Conservation (phyloP, 768 basidiomycete species). For the Daedaleopsis nitida region DNA sequence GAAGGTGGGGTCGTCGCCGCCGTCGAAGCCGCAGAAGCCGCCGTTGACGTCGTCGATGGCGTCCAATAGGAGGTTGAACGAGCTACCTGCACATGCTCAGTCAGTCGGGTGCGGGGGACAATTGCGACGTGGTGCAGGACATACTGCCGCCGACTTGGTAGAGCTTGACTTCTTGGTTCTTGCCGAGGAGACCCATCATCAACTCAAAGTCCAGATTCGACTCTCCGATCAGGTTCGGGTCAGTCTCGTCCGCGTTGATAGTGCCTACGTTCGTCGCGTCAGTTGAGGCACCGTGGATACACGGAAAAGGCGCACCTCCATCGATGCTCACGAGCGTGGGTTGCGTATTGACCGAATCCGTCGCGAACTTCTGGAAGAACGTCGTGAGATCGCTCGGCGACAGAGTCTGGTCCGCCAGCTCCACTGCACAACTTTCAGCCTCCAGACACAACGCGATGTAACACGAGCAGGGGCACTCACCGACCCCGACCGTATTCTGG, state of each 20-base stretch:
- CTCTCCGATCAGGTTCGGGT: slow-evolving; percentile 60
- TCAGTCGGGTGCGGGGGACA: neutral
- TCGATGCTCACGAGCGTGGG: slow-evolving; percentile 37
- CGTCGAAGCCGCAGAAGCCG: slow-evolving; percentile 46
- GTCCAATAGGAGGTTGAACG: slow-evolving; percentile 48
- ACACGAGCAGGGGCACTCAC: slow-evolving; percentile 16
- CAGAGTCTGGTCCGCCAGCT: slow-evolving; percentile 43
- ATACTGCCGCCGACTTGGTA: slow-evolving; percentile 22
- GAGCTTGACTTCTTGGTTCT: slow-evolving; percentile 17
- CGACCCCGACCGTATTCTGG: slow-evolving; percentile 29
- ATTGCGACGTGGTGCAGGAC: neutral
- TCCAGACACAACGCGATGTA: neutral
- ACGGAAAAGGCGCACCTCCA: slow-evolving; percentile 32
- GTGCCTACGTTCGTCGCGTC: neutral
- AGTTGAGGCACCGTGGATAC: neutral
- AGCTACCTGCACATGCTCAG: slow-evolving; percentile 34
- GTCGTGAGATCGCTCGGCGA: slow-evolving; percentile 42
- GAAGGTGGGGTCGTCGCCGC: slow-evolving; percentile 44
- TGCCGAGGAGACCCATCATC: slow-evolving; percentile 47
- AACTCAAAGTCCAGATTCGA: slow-evolving; percentile 79
- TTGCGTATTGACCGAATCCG: slow-evolving; percentile 36
- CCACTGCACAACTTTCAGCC: slow-evolving; percentile 33
- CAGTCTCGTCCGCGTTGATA: slow-evolving; percentile 23
- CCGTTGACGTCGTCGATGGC: slow-evolving; percentile 45
- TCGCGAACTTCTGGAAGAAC: slow-evolving; percentile 43